Conservation (phyloP, 305 asterid species). For the Fraxinus velutina region DNA sequence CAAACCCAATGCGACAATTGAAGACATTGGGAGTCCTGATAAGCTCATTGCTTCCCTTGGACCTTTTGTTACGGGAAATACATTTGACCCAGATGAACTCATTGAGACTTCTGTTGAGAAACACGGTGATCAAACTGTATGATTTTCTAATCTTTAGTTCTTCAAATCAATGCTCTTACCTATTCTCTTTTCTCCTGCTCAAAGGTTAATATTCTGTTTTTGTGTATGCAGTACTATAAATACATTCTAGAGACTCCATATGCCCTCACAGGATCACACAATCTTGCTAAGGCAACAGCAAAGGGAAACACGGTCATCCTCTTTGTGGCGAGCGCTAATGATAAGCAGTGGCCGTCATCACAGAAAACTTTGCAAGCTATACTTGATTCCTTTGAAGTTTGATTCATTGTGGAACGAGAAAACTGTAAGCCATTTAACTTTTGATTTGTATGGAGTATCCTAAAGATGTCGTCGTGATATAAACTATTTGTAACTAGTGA, state of each 20-base stretch:
- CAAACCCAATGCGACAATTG: slow-evolving; percentile 82
- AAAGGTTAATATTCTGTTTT: neutral
- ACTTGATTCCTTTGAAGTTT: slow-evolving; percentile 77
- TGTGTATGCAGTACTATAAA: slow-evolving; percentile 64
- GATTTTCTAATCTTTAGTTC: neutral
- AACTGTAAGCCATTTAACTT: neutral
- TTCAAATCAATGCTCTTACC: neutral
- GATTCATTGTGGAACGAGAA: slow-evolving; percentile 15
- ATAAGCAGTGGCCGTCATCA: slow-evolving; percentile 63
- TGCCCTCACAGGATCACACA: slow-evolving; percentile 84
- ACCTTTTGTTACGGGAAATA: slow-evolving; percentile 91
- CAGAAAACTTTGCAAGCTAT: slow-evolving; percentile 66
- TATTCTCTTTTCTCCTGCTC: neutral
- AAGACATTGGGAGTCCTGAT: slow-evolving; percentile 88
- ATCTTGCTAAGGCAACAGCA: slow-evolving; percentile 93
- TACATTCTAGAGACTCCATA: slow-evolving; percentile 84
- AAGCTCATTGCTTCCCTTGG: slow-evolving; percentile 95
- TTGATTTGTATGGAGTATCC: slow-evolving; percentile 11
- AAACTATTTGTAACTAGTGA: neutral
- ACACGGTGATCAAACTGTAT: slow-evolving; percentile 81
- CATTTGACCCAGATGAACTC: slow-evolving; percentile 82
- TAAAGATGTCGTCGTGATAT: neutral
- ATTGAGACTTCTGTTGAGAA: slow-evolving; percentile 66
- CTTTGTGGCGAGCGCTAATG: slow-evolving; percentile 75
- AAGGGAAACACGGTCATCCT: slow-evolving; percentile 83